Evolutionary conservation across 2,329 filamentous ascomycete species (phyloP).

Genomic region (Aspergillus sp.): DNA sequence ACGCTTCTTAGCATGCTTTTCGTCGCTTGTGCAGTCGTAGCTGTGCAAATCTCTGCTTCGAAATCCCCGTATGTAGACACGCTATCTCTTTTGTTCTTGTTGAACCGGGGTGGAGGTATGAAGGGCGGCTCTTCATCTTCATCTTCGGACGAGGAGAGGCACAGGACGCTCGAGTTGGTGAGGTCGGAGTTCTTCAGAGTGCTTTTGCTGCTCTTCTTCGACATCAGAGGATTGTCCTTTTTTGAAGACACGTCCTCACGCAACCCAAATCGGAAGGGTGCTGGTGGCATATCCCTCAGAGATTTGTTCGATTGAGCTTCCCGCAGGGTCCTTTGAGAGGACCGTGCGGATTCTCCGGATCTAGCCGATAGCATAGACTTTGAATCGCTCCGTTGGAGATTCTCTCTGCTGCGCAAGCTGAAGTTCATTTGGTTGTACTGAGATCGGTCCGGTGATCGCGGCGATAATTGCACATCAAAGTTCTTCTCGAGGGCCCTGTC

Average conservation of each 20-base stretch:
- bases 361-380: slow-evolving; percentile 23
- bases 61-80: slow-evolving; percentile 45
- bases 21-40: slow-evolving; percentile 42
- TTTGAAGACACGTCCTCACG: slow-evolving; percentile 21
- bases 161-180: slow-evolving; percentile 51
- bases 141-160: slow-evolving; percentile 55
- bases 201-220: slow-evolving; percentile 45
- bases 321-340: slow-evolving; percentile 18
- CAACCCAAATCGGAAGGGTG: slow-evolving; percentile 23
- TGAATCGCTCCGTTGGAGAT: slow-evolving; percentile 25
- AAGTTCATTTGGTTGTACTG: slow-evolving; percentile 32
- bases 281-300: slow-evolving; percentile 25
- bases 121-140: slow-evolving; percentile 41
- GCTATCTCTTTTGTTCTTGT: slow-evolving; percentile 40
- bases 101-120: slow-evolving; percentile 19
- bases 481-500: slow-evolving; percentile 39
- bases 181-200: slow-evolving; percentile 47
- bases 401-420: slow-evolving; percentile 29
- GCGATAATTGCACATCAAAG: slow-evolving; percentile 25
- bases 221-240: slow-evolving; percentile 28
- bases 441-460: slow-evolving; percentile 18
- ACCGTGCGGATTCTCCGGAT: slow-evolving; percentile 11
- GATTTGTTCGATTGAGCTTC: slow-evolving; percentile 31
- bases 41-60: slow-evolving; percentile 50
- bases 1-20: slow-evolving; percentile 35